These are phyloP conservation scores for Gyrodon lividus DNA, from an alignment of 768 basidiomycete genomes.

Conservation along the genomic window DNA sequence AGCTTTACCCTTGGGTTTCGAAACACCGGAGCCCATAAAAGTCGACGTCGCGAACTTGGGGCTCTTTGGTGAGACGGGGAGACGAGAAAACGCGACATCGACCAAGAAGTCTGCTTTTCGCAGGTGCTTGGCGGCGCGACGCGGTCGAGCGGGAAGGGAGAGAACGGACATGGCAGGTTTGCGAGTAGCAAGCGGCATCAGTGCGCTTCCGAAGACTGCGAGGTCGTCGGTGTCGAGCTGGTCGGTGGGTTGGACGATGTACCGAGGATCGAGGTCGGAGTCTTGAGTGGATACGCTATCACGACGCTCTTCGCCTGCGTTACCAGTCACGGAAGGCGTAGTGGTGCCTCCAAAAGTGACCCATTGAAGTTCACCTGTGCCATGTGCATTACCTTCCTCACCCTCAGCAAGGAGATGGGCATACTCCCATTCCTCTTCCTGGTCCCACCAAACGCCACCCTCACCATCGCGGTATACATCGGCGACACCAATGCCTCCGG, in stretches of 20 bases:
- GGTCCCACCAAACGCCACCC: constrained; percentile 70
- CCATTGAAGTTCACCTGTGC: constrained; percentile 40
- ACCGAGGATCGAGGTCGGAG: constrained; percentile 53
- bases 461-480: constrained; percentile 60
- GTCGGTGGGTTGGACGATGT: constrained; percentile 42
- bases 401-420: constrained; percentile 52
- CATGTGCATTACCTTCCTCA: constrained; percentile 23
- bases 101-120: constrained; percentile 37
- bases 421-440: constrained; percentile 71
- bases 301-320: constrained; percentile 35
- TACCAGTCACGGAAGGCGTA: constrained; percentile 7
- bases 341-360: constrained; percentile 39
- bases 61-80: constrained; percentile 10
- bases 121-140: constrained; percentile 36
- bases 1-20: constrained; percentile 27
- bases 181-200: constrained; percentile 24
- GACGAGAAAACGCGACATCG: constrained; percentile 29
- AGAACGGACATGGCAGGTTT: constrained; percentile 37
- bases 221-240: constrained; percentile 34
- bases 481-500: constrained; percentile 36
- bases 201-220: constrained; percentile 30
- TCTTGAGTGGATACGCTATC: constrained; percentile 50
- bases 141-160: constrained; percentile 35
- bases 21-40: not conserved
- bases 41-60: constrained; percentile 13